Conservation (phyloP, 495 filamentous ascomycete species). For the Xylaria sp. region DNA sequence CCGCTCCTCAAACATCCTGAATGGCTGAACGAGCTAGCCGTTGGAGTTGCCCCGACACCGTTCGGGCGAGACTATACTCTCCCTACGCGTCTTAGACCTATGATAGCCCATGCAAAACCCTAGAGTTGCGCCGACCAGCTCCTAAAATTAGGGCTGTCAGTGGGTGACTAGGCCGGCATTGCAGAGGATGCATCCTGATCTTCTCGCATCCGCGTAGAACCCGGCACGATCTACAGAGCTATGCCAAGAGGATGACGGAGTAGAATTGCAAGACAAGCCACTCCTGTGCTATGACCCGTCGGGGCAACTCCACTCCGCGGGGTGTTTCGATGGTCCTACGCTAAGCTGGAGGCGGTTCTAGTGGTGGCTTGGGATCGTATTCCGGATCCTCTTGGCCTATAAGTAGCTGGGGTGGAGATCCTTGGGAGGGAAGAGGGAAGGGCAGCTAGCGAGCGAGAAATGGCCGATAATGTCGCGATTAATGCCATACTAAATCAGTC, state of each 20-base stretch:
- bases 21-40: not conserved
- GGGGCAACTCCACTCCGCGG: constrained; percentile 10
- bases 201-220: constrained; percentile 4
- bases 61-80: no score
- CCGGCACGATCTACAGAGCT: not conserved
- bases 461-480: not conserved
- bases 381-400: not conserved
- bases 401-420: not conserved
- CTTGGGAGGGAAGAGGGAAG: not conserved
- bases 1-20: not conserved
- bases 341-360: not conserved
- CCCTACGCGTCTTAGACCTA: no score
- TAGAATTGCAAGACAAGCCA: not conserved
- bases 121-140: no score
- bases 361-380: not conserved
- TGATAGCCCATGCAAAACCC: no score
- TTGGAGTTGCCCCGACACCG: not conserved
- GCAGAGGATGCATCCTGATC: not conserved
- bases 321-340: not conserved
- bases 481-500: not conserved
- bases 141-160: not conserved
- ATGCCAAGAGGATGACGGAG: not conserved
- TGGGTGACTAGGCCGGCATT: not conserved
- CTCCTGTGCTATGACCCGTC: not conserved
- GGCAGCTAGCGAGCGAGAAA: not conserved